phyloP scores from a whole-genome alignment of 176 grass and related monocot species.

The Cymbopogon citratus region DNA sequence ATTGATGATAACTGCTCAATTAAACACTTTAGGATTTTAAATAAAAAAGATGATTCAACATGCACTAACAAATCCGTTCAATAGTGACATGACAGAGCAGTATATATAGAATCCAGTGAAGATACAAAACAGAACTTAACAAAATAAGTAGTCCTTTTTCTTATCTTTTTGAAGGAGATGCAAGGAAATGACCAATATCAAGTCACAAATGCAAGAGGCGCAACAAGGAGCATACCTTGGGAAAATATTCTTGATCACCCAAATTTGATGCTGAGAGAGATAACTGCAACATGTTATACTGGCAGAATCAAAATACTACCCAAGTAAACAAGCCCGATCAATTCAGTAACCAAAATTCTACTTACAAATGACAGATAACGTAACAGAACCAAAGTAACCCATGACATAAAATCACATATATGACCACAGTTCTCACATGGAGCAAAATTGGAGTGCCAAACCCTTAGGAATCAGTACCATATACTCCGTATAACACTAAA shows the following conservation, averaged over 20 bases:
- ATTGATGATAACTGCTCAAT: background rate
- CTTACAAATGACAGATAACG: slow-evolving; percentile 3
- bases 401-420: background rate
- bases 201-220: slow-evolving; percentile 20
- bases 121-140: background rate
- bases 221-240: slow-evolving; percentile 46
- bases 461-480: background rate
- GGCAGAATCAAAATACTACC: slow-evolving; percentile 12
- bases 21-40: background rate
- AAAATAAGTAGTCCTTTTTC: background rate
- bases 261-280: slow-evolving; percentile 79
- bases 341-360: slow-evolving; percentile 4
- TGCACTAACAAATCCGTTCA: slow-evolving; percentile 13
- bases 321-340: background rate
- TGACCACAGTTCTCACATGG: background rate
- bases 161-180: background rate
- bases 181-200: background rate
- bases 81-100: background rate
- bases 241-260: slow-evolving; percentile 62
- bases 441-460: background rate
- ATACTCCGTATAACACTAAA: background rate
- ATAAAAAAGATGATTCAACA: background rate
- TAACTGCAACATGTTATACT: slow-evolving; percentile 52
- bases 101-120: slow-evolving; percentile 3
- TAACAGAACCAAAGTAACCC: background rate